Base-by-base conservation (phyloP, 163 green algal species). In the Scenedesmus sp. region DNA sequence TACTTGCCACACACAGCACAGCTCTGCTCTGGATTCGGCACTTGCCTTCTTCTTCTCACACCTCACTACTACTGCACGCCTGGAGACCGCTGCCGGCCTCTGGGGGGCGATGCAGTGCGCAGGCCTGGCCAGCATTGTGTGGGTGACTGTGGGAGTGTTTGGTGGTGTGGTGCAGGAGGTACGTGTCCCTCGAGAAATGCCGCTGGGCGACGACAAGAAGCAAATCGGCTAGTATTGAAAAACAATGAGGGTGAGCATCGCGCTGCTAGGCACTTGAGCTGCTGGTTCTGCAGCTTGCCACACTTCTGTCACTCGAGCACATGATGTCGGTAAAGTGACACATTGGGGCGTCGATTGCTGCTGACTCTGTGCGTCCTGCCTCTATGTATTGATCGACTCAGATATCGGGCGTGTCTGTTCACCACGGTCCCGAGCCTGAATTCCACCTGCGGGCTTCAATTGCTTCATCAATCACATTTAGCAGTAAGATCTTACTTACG, bases 81-180 rank as follows among this genome's bases (percentile, higher is more conserved):
- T 79, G 46, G 70, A 79, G 23, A 52, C 20, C 15, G 70, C 70
- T 52, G 23, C 70, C 12, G 46, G 70, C 70, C 70, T 79, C 23
- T 79, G 70, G 5, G 23, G 52, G 70, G 70, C 23, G 23, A 79
- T 79, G 70, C 70, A 79, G 52, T 23, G 70, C 1, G 70, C 70
- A 79, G 70, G 70, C 23, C 18, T 79, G 20, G 70, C 70, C 70
- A 79, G 70, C 70, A 79, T 79, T 79, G 70, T 52, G 23, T 79
- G 70, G 70, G 70, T 79, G 70, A 79, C 70, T 79, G 70, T 79
- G 70, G 13, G 23, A 79, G 70, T 79, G 18, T 79, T 52, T 79
- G 70, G 70, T 76, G 70, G 70, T 79, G 70, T 52, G 18, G 70
- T 79, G 70, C 5, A 16, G 2, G 70, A 52, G 23, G 2, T 16